Evolutionary conservation across 1,284 basidiomycete genomes (phyloP), one percentile per base, ranked within the genome.

Genomic region (Coniophora puteana): DNA sequence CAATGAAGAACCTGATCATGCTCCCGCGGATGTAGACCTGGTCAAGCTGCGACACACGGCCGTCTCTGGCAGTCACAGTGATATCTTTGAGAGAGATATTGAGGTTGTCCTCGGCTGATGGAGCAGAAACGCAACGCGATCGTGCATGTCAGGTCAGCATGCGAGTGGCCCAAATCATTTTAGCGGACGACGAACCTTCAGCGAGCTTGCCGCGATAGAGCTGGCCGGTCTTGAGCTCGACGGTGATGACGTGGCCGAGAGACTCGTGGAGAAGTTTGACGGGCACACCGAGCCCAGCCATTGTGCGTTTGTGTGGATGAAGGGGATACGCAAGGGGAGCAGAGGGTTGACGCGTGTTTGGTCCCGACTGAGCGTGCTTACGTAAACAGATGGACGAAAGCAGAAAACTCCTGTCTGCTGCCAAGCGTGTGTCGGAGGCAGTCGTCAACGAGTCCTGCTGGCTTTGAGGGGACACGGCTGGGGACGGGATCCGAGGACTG

Each of bases 1-100:
- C 96, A 62, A 99, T 97, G 72, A 98, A 95, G 76, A 98, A 98
- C 55, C 93, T 80, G 58, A 95, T 72, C 91, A 98, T 97, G 65
- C 90, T 94, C 51, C 96, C 96, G 52, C 96, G 79, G 56, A 99
- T 99, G 68, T 99, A 99, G 30, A 98, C 94, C 67, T 97, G 95
- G 72, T 99, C 95, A 41, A 99, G 76, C 65, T 99, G 96, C n/a
- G 94, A 95, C 31, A 99, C 93, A 58, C 96, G 90, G 35, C 96
- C 96, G 73, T 99, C 96, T 44, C 95, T 83, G 41, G 91, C 93
- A 10, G 96, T 99, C 18, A 98, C 96, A 17, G 95, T 98, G 58
- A 99, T 96, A 50, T 98, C 93, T 65, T 84, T 93, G 53, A 99
- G 66, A 2, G 94, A 93, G 59, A 99, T 93, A 69, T 99, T 99